Evolutionary conservation across 352 stramenopile genomes (phyloP), one percentile per base, ranked within the genome.

Genomic region (Pythium phragmiticola): DNA sequence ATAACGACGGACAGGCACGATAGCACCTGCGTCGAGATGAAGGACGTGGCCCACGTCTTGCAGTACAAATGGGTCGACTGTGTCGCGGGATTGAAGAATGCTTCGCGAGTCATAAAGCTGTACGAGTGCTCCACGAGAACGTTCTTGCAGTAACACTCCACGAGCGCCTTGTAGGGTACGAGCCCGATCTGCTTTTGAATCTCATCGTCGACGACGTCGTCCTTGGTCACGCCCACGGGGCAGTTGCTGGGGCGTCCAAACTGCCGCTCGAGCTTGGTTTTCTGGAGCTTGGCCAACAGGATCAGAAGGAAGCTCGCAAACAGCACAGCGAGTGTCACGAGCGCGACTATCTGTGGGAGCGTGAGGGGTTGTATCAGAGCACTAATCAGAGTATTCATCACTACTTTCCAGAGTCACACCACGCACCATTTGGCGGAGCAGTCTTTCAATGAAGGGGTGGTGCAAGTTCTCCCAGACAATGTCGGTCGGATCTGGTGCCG

Each of bases 401-500:
- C 16, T 26, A 30, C 4, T 30, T 2, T 30, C 4, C 26, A 30
- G 26, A 30, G 19, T 6, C n/a, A 49, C 7, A 13, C 14, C 14
- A 67, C 75, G 14, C 67, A 90, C 81, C 45, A 84, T 12, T 70
- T 90, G 79, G n/a, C 85, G 81, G 9, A 89, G 63, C 26, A 87
- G 12, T 5, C 85, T 79, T 37, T 84, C 78, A 30, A 79, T 53
- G 66, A 77, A 86, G 13, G 85, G 59, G 42, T 90, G 70, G 54
- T 92, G 83, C 7, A 94, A 65, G 61, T 94, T 92, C 66, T 91
- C 83, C 85, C 85, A 94, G 30, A 92, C 82, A 34, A 94, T 89
- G 53, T 94, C 85, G 9, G 80, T 90, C n/a, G 85, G 85, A 46
- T 94, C 82, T 0, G 85, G 85, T 4, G 85, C 85, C 3, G 80